Percentiles rank a stretch among this genome's conserved stretches.
Evolutionary conservation across 768 basidiomycete genomes (phyloP).

Genomic region (Paxillus ammoniavirescens): DNA sequence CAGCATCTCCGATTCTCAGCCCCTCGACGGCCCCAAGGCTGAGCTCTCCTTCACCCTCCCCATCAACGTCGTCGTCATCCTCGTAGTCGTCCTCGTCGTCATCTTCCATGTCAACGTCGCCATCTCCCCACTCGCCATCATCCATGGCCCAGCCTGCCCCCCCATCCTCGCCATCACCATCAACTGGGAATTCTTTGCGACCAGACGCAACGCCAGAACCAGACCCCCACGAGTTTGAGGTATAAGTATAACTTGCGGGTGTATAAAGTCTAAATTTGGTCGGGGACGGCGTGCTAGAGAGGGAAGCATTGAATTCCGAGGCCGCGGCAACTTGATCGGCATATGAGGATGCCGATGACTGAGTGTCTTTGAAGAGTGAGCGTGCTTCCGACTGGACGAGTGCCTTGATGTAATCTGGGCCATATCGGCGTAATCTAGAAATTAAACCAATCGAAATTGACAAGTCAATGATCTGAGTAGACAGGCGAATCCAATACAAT

Average conservation of each 20-base stretch:
- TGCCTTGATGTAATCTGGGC: slow-evolving; percentile 32
- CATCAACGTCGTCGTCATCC: slow-evolving; percentile 25
- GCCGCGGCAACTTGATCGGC: neutral
- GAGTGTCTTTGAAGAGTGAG: slow-evolving; percentile 1
- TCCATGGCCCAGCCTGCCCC: slow-evolving; percentile 21
- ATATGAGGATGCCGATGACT: neutral
- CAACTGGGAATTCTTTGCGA: slow-evolving; percentile 12
- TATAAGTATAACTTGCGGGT: slow-evolving; percentile 33
- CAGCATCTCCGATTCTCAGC: slow-evolving; percentile 9
- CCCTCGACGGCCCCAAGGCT: slow-evolving; percentile 14
- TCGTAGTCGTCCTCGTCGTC: slow-evolving; percentile 32
- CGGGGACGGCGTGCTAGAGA: slow-evolving; percentile 5
- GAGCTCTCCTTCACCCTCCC: slow-evolving; percentile 15
- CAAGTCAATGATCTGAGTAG: neutral
- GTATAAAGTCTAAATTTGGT: slow-evolving; percentile 33
- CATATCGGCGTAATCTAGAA: slow-evolving; percentile 31
- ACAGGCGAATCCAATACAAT: slow-evolving; percentile 7
- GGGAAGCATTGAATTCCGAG: neutral
- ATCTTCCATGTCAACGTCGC: slow-evolving; percentile 32
- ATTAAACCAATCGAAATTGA: neutral
- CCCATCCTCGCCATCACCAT: slow-evolving; percentile 7
- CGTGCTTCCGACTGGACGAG: slow-evolving; percentile 29
- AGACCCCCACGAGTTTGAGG: slow-evolving; percentile 18
- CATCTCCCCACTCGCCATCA: slow-evolving; percentile 24
- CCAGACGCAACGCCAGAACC: neutral